Conservation (phyloP, 306 rosid species). For the Cucumis cinereus region DNA sequence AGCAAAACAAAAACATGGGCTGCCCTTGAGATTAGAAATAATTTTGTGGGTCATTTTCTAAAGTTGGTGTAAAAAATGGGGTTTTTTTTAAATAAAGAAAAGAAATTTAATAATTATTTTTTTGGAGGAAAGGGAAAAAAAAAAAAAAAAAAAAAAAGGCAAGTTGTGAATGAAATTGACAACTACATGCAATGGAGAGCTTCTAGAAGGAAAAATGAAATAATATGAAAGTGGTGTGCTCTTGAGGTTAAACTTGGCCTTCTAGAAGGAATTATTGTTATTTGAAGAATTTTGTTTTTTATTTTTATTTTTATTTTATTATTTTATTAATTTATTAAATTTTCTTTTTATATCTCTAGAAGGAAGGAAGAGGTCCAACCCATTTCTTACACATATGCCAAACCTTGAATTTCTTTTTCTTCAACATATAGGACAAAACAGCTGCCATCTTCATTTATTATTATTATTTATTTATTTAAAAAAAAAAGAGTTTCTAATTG, state of each 20-base stretch:
- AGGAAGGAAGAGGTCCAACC: slow-evolving; percentile 7
- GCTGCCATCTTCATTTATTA: neutral
- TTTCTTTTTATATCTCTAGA: neutral
- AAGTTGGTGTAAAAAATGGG: slow-evolving; percentile 5
- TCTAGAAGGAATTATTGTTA: slow-evolving; percentile 18
- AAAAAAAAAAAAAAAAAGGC: neutral
- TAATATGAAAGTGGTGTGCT: neutral
- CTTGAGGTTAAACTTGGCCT: slow-evolving; percentile 1
- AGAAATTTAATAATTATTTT: neutral
- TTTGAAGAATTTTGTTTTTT: neutral
- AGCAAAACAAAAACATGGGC: slow-evolving; percentile 4
- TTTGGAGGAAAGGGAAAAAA: neutral
- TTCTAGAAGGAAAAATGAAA: slow-evolving; percentile 29
- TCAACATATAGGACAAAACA: neutral
- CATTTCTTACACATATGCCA: neutral
- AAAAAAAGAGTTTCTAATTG: neutral
- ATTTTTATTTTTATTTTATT: too few species aligned
- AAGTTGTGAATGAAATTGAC: neutral
- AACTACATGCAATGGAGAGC: neutral
- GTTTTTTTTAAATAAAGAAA: neutral
- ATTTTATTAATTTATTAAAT: neutral
- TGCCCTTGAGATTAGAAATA: slow-evolving; percentile 13
- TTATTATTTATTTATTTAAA: too few species aligned
- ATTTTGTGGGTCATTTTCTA: slow-evolving; percentile 5
- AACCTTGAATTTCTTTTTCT: neutral